Conservation (phyloP, 2,329 filamentous ascomycete genomes). For the Arthrobotrys megalospora region DNA sequence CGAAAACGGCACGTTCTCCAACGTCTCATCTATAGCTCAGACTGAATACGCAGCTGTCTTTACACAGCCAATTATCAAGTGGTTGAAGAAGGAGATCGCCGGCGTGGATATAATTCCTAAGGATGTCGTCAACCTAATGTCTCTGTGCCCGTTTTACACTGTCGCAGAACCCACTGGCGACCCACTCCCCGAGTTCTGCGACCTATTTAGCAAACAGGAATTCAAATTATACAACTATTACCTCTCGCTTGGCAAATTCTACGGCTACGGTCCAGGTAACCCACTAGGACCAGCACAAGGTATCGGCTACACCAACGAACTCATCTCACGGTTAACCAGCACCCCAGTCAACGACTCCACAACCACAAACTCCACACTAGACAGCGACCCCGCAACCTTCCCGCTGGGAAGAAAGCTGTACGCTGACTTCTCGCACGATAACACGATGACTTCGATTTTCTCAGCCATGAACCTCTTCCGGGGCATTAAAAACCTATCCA, state of each 20-base stretch:
- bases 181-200: slow-evolving; percentile 79
- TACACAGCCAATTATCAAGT: slow-evolving; percentile 76
- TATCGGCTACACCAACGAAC: slow-evolving; percentile 88
- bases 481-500: slow-evolving; percentile 72
- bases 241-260: slow-evolving; percentile 85
- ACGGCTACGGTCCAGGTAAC: slow-evolving; percentile 83
- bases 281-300: slow-evolving; percentile 86
- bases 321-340: slow-evolving; percentile 83
- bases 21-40: slow-evolving; percentile 72
- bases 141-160: slow-evolving; percentile 87
- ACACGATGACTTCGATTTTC: slow-evolving; percentile 83
- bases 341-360: slow-evolving; percentile 80
- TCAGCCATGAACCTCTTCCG: slow-evolving; percentile 85
- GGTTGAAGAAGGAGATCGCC: slow-evolving; percentile 78
- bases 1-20: slow-evolving; percentile 73
- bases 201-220: slow-evolving; percentile 79
- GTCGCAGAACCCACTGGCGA: slow-evolving; percentile 75
- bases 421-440: slow-evolving; percentile 93
- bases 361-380: slow-evolving; percentile 82
- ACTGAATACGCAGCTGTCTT: slow-evolving; percentile 76
- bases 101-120: slow-evolving; percentile 76
- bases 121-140: slow-evolving; percentile 83
- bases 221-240: slow-evolving; percentile 87
- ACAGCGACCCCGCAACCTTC: slow-evolving; percentile 78
- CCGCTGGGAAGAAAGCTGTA: slow-evolving; percentile 79